Evolutionary conservation across 331 rosid species (phyloP), one percentile per base, ranked within the genome.

Genomic region (Acacia concinna): DNA sequence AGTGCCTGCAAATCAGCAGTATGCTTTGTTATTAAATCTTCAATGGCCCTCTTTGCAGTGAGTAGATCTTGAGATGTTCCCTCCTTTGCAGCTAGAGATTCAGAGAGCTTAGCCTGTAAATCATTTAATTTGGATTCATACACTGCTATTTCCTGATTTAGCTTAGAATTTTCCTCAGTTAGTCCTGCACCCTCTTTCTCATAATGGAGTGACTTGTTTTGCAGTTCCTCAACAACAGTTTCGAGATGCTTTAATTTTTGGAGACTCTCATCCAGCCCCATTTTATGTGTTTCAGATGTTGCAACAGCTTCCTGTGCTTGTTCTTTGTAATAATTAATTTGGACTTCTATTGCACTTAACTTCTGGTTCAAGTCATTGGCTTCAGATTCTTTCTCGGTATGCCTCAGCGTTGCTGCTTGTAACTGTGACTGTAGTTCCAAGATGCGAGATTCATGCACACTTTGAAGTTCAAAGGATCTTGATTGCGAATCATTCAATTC

Each of bases 401-500:
- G 89, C 81, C 81, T 89, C 80, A 78, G 80, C 76, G 83, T 77
- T 75, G 92, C 88, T 71, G 88, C 97, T 81, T 89, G 87, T 43
- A 96, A 75, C 73, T 91, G 87, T 28, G 89, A 84, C 78, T 91
- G 91, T 46, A 81, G 74, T 80, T 93, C 92, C 49, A 63, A 74
- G 57, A 85, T 31, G 49, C 77, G 91, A 31, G 87, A 79, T 82
- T 90, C 89, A 10, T 89, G 75, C 64, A 82, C 78, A 27, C 88
- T 44, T 3, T 89, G 98, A 46, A 84, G 88, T 79, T 91, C 96
- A 28, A 81, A 73, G 78, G 92, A 86, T 84, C 88, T 95, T 14
- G 96, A 85, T 68, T 86, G 97, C 70, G 84, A 81, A 49, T 89
- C 96, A 23, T 89, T 84, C 80, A 95, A 83, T 54, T 91, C 97